Percentiles rank a stretch among this genome's conserved stretches.
These are phyloP conservation scores for Capsicum chinense DNA, from an alignment of 257 asterid species.

Conservation along the genomic window DNA sequence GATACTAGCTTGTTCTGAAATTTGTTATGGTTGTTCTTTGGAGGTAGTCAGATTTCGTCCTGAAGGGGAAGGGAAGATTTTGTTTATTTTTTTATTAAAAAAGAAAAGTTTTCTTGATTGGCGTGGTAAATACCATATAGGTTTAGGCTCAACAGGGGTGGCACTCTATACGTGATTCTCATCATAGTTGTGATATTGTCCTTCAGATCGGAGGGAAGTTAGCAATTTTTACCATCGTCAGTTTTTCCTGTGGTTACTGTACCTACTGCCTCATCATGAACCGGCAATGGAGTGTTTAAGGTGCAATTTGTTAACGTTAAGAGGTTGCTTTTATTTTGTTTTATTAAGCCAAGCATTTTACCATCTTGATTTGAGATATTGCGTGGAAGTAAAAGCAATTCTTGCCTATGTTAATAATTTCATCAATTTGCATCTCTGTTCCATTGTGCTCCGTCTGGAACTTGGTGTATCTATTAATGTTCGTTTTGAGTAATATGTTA, in stretches of 20 bases:
- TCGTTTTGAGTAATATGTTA: background rate
- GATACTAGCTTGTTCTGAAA: background rate
- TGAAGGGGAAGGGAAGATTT: background rate
- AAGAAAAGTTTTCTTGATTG: background rate
- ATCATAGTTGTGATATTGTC: background rate
- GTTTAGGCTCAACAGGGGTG: background rate
- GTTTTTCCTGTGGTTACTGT: background rate
- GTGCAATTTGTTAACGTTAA: background rate
- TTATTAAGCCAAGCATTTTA: background rate
- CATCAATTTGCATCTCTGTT: background rate
- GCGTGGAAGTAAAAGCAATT: background rate
- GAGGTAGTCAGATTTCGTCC: background rate
- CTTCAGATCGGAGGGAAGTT: background rate
- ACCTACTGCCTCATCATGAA: background rate
- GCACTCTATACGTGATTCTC: background rate
- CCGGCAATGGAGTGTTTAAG: background rate
- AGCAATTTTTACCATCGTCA: background rate
- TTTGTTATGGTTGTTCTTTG: constrained; percentile 1
- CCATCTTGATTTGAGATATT: background rate
- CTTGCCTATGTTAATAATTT: background rate
- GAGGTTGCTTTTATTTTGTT: background rate
- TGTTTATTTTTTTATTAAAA: background rate
- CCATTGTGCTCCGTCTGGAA: background rate
- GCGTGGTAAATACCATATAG: background rate
- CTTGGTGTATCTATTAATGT: constrained; percentile 11